phyloP scores from a whole-genome alignment of 306 rosid species.

The Casuarina equisetifolia region DNA sequence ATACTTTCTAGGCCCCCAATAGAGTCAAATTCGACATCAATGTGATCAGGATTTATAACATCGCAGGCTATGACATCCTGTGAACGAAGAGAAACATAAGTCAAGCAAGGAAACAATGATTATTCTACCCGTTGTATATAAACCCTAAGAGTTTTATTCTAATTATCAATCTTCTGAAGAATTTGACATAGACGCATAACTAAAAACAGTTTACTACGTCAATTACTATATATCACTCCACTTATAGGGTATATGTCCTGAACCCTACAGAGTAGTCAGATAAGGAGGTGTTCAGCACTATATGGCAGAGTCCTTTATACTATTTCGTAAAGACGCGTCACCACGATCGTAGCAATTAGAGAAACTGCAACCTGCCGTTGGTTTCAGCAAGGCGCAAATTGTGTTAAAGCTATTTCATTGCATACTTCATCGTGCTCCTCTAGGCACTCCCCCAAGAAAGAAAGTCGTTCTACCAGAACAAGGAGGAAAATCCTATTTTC shows the following conservation, averaged over 20 bases:
- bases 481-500: neutral
- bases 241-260: neutral
- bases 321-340: neutral
- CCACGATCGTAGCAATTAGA: neutral
- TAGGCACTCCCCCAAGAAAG: neutral
- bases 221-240: neutral
- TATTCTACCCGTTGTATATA: constrained; percentile 2
- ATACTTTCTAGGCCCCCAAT: constrained; percentile 86
- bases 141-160: neutral
- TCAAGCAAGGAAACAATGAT: neutral
- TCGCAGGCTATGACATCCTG: constrained; percentile 98
- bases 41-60: constrained; percentile 92
- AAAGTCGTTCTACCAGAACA: neutral
- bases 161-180: neutral
- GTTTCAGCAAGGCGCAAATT: neutral
- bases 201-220: neutral
- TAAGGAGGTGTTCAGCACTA: neutral
- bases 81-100: constrained; percentile 22
- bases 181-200: neutral
- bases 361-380: neutral
- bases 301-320: neutral
- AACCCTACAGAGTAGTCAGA: neutral
- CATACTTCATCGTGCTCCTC: neutral
- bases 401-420: neutral
- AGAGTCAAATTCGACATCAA: constrained; percentile 80